phyloP scores from a whole-genome alignment of 441 rosid species.

The Theobroma grandiflorum region DNA sequence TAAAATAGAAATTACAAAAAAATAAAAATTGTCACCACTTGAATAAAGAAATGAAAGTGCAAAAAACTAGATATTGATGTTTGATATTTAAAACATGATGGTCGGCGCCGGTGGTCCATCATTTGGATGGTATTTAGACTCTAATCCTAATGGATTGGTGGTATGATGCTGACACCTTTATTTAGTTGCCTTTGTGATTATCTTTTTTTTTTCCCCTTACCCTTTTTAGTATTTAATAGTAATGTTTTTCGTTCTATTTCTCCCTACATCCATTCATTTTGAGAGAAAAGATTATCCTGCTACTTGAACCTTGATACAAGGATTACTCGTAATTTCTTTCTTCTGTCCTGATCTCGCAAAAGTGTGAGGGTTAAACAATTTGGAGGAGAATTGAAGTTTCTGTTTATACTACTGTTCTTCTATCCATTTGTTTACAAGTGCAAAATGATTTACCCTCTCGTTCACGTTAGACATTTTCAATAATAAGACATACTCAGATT shows the following conservation, averaged over 20 bases:
- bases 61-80: neutral
- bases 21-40: neutral
- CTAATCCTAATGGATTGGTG: neutral
- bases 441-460: too few relatives aligned
- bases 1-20: conserved; percentile 41
- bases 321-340: neutral
- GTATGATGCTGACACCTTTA: neutral
- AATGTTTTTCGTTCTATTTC: neutral
- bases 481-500: too few relatives aligned
- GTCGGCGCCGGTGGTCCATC: conserved; percentile 12
- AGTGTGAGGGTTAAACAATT: too few relatives aligned
- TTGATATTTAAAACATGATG: neutral
- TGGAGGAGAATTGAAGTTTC: neutral
- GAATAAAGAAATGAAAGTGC: neutral
- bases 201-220: neutral
- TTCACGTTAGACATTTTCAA: too few relatives aligned
- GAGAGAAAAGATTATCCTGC: neutral
- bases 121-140: neutral
- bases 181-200: neutral
- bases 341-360: neutral
- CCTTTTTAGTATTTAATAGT: neutral
- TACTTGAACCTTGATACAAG: neutral
- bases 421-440: too few relatives aligned
- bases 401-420: too few relatives aligned
- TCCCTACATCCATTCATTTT: conserved; percentile 7